Conservation (phyloP, 306 rosid genomes). For the Pyrus communis region DNA sequence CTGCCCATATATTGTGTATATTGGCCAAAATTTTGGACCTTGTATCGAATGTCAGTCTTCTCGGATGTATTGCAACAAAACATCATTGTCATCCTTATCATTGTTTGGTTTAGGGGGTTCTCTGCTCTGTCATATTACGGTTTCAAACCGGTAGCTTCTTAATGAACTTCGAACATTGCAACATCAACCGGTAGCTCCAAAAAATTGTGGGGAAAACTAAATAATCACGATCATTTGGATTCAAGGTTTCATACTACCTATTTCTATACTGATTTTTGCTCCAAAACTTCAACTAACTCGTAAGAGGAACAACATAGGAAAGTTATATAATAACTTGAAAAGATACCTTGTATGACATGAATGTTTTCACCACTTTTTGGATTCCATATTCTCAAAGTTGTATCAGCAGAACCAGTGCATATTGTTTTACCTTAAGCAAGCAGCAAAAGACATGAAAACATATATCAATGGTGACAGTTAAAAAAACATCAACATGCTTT, state of each 20-base stretch:
- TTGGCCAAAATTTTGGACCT: not conserved
- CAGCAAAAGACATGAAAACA: slow-evolving; percentile 5
- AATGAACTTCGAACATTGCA: not conserved
- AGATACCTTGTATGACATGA: slow-evolving; percentile 76
- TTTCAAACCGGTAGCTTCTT: not conserved
- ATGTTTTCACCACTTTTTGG: slow-evolving; percentile 68
- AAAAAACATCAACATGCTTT: not conserved
- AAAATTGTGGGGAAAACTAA: not conserved
- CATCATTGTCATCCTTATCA: not conserved
- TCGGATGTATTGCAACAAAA: not conserved
- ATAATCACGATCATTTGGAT: not conserved
- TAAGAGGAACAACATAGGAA: not conserved
- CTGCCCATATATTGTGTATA: not conserved
- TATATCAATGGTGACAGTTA: not conserved
- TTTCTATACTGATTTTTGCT: not conserved
- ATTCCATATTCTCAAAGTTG: slow-evolving; percentile 88
- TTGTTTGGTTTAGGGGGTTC: not conserved
- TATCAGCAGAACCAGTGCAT: slow-evolving; percentile 89
- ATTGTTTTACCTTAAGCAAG: slow-evolving; percentile 60
- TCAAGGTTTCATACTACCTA: not conserved
- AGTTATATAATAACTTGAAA: not conserved
- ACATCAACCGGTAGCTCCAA: not conserved
- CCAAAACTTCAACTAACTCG: not conserved
- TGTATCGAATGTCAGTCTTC: not conserved
- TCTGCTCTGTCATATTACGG: not conserved